These are phyloP conservation scores for Aspergillus fumigatiaffinis DNA, from an alignment of 2,329 filamentous ascomycete species.

Conservation along the genomic window DNA sequence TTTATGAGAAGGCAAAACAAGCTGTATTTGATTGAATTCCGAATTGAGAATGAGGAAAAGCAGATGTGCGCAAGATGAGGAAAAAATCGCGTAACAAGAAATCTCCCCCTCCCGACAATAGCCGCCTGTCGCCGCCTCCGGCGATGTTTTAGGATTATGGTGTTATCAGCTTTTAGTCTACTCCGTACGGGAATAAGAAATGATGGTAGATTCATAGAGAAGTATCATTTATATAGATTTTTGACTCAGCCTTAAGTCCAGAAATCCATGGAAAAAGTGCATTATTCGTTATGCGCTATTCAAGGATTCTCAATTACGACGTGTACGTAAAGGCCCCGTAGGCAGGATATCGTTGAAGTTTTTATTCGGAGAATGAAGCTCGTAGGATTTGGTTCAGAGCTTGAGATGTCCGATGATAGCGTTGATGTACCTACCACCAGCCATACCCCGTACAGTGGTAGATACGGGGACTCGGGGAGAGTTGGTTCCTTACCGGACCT, in stretches of 20 bases:
- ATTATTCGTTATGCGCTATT: not conserved
- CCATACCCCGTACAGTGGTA: not conserved
- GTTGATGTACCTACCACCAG: not conserved
- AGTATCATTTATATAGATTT: not conserved
- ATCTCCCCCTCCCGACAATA: not conserved
- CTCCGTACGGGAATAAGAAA: not conserved
- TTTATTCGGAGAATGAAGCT: not conserved
- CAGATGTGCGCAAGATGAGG: not conserved
- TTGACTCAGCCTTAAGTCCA: not conserved
- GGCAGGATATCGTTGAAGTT: not conserved
- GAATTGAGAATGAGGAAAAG: not conserved
- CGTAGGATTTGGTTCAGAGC: not conserved
- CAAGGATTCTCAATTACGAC: not conserved
- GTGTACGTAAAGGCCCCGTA: not conserved
- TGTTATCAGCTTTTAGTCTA: not conserved
- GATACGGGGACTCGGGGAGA: not conserved
- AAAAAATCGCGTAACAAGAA: not conserved
- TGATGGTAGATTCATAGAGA: not conserved
- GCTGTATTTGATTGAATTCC: not conserved
- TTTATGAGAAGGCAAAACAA: not conserved
- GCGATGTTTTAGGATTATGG: not conserved
- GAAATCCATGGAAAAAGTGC: not conserved
- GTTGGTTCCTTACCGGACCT: not conserved
- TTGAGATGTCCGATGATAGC: not conserved
- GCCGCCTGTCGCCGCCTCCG: not conserved